phyloP scores from a whole-genome alignment of 1,284 basidiomycete species.

The Cryptococcus sp. region DNA sequence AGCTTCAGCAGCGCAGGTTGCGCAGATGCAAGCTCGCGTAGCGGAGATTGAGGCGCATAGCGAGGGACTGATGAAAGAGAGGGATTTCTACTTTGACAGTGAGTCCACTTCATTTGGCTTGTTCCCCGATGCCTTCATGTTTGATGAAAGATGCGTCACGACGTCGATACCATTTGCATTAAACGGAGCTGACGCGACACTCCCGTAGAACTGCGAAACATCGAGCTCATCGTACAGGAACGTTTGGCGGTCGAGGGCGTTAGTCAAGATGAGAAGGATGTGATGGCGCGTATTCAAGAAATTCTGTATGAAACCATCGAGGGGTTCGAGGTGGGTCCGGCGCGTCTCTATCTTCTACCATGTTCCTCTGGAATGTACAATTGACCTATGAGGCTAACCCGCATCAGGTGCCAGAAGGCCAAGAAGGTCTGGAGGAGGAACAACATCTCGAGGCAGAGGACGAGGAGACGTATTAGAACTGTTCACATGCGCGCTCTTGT shows the following conservation, averaged over 20 bases:
- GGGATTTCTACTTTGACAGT: constrained; percentile 99
- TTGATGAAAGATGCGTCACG: too few species aligned
- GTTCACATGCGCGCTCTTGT: background rate
- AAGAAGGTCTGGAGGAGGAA: constrained; percentile 51
- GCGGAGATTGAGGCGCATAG: constrained; percentile 79
- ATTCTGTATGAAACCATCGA: constrained; percentile 95
- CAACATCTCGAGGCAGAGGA: constrained; percentile 56
- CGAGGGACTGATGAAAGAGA: constrained; percentile 88
- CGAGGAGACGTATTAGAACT: constrained; percentile 62
- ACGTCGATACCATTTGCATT: constrained; percentile 10
- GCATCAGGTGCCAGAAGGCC: constrained; percentile 50
- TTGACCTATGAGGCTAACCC: background rate
- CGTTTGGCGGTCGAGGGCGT: constrained; percentile 65
- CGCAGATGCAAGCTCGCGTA: constrained; percentile 72
- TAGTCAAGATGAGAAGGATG: constrained; percentile 65
- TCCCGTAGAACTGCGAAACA: constrained; percentile 73
- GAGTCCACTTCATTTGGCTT: constrained; percentile 54
- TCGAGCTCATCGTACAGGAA: constrained; percentile 87
- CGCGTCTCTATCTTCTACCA: background rate
- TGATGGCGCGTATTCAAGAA: constrained; percentile 81
- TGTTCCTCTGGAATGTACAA: background rate
- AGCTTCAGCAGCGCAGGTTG: constrained; percentile 50
- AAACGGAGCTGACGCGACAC: background rate
- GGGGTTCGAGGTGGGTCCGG: constrained; percentile 69
- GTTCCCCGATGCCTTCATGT: too few species aligned